phyloP scores from a whole-genome alignment of 805 yeast genomes.

The Yamadazyma kitorensis region DNA sequence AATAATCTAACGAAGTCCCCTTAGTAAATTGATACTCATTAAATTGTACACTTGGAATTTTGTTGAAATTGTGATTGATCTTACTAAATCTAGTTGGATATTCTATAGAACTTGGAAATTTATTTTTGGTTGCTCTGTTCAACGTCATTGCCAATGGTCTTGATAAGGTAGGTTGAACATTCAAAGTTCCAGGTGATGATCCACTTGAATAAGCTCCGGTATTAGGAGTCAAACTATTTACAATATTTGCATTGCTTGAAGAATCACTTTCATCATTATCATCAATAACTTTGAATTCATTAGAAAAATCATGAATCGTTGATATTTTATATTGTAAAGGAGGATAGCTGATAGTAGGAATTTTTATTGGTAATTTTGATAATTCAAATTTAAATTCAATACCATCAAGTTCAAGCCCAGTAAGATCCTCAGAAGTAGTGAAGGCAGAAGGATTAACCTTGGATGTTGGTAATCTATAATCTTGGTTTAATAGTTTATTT shows the following conservation, averaged over 20 bases:
- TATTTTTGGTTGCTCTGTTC: no score
- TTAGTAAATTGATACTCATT: conserved; percentile 13
- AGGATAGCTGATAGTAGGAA: conserved; percentile 20
- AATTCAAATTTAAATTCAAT: conserved; percentile 25
- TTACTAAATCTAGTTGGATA: conserved; percentile 7
- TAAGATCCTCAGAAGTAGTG: no score
- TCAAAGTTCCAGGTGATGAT: no score
- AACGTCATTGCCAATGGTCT: background rate
- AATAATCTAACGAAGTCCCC: conserved; percentile 11
- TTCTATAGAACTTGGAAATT: conserved; percentile 8
- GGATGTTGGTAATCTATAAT: conserved; percentile 27
- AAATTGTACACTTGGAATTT: conserved; percentile 4
- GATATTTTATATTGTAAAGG: conserved; percentile 21
- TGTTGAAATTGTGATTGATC: conserved; percentile 3
- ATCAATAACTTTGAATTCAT: conserved; percentile 17
- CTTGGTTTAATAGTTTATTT: conserved; percentile 21
- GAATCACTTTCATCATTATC: conserved; percentile 7
- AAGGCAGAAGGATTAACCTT: conserved; percentile 3
- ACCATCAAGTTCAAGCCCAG: background rate
- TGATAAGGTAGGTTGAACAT: no score
- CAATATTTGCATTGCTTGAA: background rate
- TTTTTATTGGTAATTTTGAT: conserved; percentile 17
- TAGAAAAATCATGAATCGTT: conserved; percentile 17
- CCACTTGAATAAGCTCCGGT: no score
- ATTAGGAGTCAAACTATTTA: no score